These are phyloP conservation scores for Nemophila menziesii DNA, from an alignment of 257 asterid species.

Conservation along the genomic window DNA sequence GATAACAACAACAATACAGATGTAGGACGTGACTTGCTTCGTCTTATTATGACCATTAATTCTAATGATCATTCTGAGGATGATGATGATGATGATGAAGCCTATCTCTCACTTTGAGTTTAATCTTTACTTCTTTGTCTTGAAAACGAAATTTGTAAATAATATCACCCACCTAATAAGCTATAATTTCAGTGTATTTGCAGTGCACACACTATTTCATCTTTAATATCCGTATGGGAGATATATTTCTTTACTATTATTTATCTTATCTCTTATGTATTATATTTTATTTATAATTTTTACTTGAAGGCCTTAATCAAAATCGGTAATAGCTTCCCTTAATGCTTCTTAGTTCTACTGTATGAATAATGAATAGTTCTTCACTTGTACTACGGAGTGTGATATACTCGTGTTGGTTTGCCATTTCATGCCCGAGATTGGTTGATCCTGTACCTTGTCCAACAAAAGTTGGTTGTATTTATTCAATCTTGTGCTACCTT, in stretches of 20 bases:
- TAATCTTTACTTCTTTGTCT: conserved; percentile 3
- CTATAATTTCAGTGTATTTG: conserved; percentile 4
- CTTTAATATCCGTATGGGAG: not conserved
- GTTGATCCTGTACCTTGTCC: no score
- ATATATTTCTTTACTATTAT: not conserved
- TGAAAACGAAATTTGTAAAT: conserved; percentile 1
- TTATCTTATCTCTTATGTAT: not conserved
- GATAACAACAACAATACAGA: conserved; percentile 19
- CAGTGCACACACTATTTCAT: not conserved
- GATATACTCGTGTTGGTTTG: no score
- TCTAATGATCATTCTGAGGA: conserved; percentile 30
- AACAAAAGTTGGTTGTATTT: no score
- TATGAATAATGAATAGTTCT: no score
- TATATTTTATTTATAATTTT: no score
- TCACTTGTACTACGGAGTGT: no score
- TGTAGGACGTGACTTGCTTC: conserved; percentile 32
- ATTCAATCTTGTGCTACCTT: no score
- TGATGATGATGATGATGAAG: conserved; percentile 29
- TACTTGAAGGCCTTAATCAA: no score
- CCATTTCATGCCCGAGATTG: no score
- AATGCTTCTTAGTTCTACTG: no score
- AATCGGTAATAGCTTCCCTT: no score
- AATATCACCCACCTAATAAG: conserved; percentile 19
- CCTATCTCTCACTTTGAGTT: conserved; percentile 16
- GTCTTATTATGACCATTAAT: conserved; percentile 31